Conservation (phyloP, 75 land plant species). For the Pinus taeda region DNA sequence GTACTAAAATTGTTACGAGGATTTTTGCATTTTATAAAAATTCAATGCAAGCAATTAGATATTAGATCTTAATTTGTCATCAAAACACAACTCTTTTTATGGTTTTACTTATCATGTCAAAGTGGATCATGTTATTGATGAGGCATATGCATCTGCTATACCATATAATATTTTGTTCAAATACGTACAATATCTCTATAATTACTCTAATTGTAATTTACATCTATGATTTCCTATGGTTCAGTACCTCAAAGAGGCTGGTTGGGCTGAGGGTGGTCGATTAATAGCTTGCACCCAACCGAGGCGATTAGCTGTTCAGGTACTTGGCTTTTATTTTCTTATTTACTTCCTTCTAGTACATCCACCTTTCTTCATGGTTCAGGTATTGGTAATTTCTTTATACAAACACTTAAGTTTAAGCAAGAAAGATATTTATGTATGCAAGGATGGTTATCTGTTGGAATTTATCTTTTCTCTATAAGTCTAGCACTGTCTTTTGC, state of each 20-base stretch:
- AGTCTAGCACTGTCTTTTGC: background rate
- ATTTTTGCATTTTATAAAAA: no score
- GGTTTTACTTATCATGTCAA: background rate
- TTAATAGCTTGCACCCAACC: constrained; percentile 96
- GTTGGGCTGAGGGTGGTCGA: constrained; percentile 96
- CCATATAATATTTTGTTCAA: constrained; percentile 1
- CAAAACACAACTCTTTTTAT: background rate
- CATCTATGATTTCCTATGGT: background rate
- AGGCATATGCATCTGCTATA: background rate
- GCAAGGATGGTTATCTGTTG: no score
- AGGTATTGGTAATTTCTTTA: no score
- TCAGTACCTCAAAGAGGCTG: constrained; percentile 82
- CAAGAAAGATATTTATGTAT: no score
- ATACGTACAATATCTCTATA: background rate
- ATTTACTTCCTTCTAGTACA: background rate
- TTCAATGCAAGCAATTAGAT: no score
- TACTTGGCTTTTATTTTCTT: constrained; percentile 7
- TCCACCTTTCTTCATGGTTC: background rate
- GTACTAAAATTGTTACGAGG: no score
- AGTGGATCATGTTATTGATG: background rate
- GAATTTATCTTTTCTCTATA: background rate
- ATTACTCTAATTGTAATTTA: background rate
- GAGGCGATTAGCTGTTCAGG: constrained; percentile 92
- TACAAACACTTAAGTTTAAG: no score
- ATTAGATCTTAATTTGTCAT: no score